Evolutionary conservation across 2,329 filamentous ascomycete species (phyloP).

Genomic region (Scedosporium apiospermum): DNA sequence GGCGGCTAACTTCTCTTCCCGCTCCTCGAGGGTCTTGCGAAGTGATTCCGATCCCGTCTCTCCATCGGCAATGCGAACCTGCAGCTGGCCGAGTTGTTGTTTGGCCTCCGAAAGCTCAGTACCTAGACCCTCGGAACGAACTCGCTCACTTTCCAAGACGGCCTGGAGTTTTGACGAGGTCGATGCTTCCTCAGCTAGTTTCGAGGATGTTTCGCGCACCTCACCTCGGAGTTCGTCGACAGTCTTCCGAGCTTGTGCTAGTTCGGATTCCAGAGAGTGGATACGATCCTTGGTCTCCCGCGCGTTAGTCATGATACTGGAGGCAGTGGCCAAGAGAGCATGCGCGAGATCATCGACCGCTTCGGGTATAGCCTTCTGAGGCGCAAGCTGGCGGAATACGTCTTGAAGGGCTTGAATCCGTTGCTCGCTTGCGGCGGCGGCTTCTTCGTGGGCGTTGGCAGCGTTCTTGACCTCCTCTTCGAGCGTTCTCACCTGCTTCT

Average conservation of each 20-base stretch:
- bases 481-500: conserved; percentile 44
- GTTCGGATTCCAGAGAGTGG: conserved; percentile 51
- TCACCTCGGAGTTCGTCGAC: conserved; percentile 48
- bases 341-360: conserved; percentile 52
- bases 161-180: conserved; percentile 44
- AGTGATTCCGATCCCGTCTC: conserved; percentile 76
- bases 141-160: conserved; percentile 40
- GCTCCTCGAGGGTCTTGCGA: conserved; percentile 63
- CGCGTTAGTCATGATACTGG: conserved; percentile 50
- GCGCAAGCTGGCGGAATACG: conserved; percentile 48
- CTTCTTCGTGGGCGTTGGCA: conserved; percentile 37
- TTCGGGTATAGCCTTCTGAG: conserved; percentile 40
- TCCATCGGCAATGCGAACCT: conserved; percentile 66
- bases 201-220: conserved; percentile 42
- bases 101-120: conserved; percentile 54
- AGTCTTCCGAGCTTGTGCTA: conserved; percentile 47
- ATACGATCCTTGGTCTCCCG: conserved; percentile 51
- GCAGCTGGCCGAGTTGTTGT: conserved; percentile 57
- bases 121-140: conserved; percentile 44
- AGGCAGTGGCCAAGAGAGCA: conserved; percentile 45
- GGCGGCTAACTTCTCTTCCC: conserved; percentile 60
- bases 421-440: conserved; percentile 41
- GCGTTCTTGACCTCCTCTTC: conserved; percentile 45
- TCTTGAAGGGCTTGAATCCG: conserved; percentile 47
- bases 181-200: conserved; percentile 41